phyloP scores from a whole-genome alignment of 2,329 filamentous ascomycete genomes.

The Coniochaeta ligniaria region DNA sequence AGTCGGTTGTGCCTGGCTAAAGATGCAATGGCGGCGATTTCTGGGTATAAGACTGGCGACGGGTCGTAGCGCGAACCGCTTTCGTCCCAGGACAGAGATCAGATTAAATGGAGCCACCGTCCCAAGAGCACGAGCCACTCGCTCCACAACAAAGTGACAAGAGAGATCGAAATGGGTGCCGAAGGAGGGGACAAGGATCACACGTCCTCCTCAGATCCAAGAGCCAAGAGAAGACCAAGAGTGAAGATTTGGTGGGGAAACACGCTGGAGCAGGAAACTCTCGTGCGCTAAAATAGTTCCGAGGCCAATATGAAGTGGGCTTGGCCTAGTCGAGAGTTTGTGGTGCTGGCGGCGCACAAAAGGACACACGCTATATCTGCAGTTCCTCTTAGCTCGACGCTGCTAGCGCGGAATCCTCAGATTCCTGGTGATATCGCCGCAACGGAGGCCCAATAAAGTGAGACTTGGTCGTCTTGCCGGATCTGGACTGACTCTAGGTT shows the following conservation, averaged over 20 bases:
- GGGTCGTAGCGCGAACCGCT: conserved; percentile 20
- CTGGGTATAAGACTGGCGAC: conserved; percentile 13
- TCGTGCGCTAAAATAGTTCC: conserved; percentile 1
- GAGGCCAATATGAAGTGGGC: conserved; percentile 1
- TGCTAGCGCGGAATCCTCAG: not conserved
- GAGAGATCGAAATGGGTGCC: conserved; percentile 3
- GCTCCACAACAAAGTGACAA: not conserved
- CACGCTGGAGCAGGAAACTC: not conserved
- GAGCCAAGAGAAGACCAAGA: not conserved
- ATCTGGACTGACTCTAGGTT: not conserved
- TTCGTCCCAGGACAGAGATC: conserved; percentile 8
- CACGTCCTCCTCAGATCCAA: conserved; percentile 1
- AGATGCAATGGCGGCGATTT: conserved; percentile 4
- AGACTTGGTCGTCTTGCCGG: not conserved
- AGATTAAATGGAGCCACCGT: conserved; percentile 10
- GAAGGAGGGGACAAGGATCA: conserved; percentile 10
- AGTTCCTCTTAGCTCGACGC: not conserved
- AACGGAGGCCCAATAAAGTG: not conserved
- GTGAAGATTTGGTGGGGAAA: conserved; percentile 1
- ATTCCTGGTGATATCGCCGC: not conserved
- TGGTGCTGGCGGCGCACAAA: not conserved
- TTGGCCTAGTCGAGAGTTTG: not conserved
- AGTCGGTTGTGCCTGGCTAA: not conserved
- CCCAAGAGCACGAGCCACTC: conserved; percentile 10
- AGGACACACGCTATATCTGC: not conserved